These are phyloP conservation scores for Thelonectria rubi DNA, from an alignment of 2,329 filamentous ascomycete species.

Conservation along the genomic window DNA sequence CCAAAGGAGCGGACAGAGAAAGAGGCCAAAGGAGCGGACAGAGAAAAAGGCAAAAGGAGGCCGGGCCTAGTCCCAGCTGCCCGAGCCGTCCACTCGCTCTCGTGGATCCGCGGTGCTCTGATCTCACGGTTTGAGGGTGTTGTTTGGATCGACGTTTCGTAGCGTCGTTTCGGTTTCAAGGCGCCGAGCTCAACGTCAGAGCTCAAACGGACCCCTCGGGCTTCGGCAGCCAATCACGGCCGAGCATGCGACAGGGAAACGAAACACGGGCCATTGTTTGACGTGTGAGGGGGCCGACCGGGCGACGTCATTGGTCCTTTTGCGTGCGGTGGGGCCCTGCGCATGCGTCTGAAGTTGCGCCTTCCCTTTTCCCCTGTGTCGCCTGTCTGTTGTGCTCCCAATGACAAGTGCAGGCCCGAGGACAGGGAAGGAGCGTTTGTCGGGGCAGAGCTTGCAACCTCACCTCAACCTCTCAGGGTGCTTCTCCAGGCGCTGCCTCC, in stretches of 20 bases:
- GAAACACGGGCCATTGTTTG: constrained; percentile 28
- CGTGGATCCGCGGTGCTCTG: constrained; percentile 1
- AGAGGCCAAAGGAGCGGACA: background rate
- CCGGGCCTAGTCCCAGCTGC: background rate
- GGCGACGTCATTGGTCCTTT: constrained; percentile 14
- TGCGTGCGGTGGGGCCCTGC: background rate
- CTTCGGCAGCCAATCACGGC: constrained; percentile 8
- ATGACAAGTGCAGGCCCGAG: background rate
- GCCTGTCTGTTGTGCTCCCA: background rate
- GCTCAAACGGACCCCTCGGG: constrained; percentile 11
- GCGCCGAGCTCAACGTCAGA: constrained; percentile 17
- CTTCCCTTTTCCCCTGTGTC: background rate
- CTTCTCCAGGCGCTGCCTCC: background rate
- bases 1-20: background rate
- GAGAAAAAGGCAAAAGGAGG: background rate
- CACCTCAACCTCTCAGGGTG: background rate
- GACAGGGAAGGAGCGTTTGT: background rate
- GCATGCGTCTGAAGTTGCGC: constrained; percentile 4
- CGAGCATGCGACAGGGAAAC: constrained; percentile 13
- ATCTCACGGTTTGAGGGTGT: constrained; percentile 13
- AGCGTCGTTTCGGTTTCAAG: constrained; percentile 25
- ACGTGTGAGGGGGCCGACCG: constrained; percentile 17
- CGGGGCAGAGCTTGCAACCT: background rate
- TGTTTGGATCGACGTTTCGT: constrained; percentile 26
- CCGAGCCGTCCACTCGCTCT: background rate